These are phyloP conservation scores for Sporothrix sp. DNA, from an alignment of 2,329 filamentous ascomycete genomes.

Conservation along the genomic window DNA sequence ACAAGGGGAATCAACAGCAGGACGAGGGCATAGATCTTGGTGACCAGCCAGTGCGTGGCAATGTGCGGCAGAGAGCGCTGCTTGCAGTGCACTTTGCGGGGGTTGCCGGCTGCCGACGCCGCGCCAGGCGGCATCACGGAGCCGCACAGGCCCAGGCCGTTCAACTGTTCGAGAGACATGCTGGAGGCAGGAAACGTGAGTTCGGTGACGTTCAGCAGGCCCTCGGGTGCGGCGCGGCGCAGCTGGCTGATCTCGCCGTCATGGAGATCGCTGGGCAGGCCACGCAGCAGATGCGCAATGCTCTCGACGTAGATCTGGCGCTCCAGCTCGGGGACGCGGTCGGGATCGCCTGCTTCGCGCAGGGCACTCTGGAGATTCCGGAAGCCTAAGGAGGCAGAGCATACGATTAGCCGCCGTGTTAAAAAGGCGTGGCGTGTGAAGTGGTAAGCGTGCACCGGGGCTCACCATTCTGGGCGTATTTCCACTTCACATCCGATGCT, in stretches of 20 bases:
- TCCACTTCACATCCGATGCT: slow-evolving; percentile 16
- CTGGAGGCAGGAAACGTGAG: not conserved
- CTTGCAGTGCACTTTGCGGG: not conserved
- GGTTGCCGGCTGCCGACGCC: slow-evolving; percentile 10
- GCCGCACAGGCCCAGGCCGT: slow-evolving; percentile 1
- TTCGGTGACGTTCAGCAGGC: slow-evolving; percentile 16
- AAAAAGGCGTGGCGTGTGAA: not conserved
- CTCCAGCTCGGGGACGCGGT: slow-evolving; percentile 33
- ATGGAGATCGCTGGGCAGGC: slow-evolving; percentile 48
- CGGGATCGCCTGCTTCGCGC: slow-evolving; percentile 16
- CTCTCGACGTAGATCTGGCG: slow-evolving; percentile 56
- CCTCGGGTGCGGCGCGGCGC: slow-evolving; percentile 38
- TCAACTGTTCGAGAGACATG: slow-evolving; percentile 10
- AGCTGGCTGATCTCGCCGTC: slow-evolving; percentile 44
- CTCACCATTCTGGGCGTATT: slow-evolving; percentile 17
- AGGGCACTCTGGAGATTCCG: slow-evolving; percentile 16
- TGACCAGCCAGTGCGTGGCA: slow-evolving; percentile 17
- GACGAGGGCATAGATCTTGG: slow-evolving; percentile 12
- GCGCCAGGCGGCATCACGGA: not conserved
- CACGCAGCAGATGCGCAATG: slow-evolving; percentile 53
- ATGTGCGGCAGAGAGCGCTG: slow-evolving; percentile 15
- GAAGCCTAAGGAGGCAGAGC: slow-evolving; percentile 7
- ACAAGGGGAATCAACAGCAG: slow-evolving; percentile 14
- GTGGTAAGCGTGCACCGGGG: not conserved
- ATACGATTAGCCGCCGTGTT: not conserved